Evolutionary conservation across 176 grass and related monocot genomes (phyloP).

Genomic region (Ampelocalamus luodianensis): DNA sequence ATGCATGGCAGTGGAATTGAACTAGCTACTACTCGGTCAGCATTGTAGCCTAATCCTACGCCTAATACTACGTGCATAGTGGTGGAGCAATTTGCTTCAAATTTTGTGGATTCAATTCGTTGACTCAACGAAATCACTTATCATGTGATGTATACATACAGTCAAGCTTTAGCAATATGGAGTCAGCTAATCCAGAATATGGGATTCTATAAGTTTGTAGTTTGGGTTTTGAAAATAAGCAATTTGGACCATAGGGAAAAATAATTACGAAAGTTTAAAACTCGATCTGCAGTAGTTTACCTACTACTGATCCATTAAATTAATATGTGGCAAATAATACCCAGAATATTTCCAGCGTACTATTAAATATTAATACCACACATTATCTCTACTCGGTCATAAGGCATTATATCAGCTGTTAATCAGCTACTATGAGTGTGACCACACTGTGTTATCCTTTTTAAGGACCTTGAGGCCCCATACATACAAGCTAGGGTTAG

Average conservation of each 20-base stretch:
- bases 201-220: not conserved
- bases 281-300: not conserved
- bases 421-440: not conserved
- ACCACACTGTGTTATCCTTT: not conserved
- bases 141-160: not conserved
- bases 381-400: not conserved
- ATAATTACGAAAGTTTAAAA: not conserved
- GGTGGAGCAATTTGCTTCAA: constrained; percentile 15
- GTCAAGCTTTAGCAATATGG: not conserved
- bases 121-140: constrained; percentile 30
- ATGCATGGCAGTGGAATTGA: constrained; percentile 12
- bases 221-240: not conserved
- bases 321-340: not conserved
- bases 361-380: not conserved
- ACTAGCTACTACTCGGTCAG: constrained; percentile 12
- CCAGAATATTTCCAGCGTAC: not conserved
- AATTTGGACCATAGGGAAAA: not conserved
- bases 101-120: not conserved
- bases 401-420: not conserved
- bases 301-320: no score
- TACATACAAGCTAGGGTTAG: not conserved
- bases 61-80: not conserved
- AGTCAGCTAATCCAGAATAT: not conserved
- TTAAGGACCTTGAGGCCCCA: constrained; percentile 31
- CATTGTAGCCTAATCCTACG: constrained; percentile 13